Base-by-base conservation (phyloP, 1,284 basidiomycete genomes). In the Cryptococcus deneoformans region DNA sequence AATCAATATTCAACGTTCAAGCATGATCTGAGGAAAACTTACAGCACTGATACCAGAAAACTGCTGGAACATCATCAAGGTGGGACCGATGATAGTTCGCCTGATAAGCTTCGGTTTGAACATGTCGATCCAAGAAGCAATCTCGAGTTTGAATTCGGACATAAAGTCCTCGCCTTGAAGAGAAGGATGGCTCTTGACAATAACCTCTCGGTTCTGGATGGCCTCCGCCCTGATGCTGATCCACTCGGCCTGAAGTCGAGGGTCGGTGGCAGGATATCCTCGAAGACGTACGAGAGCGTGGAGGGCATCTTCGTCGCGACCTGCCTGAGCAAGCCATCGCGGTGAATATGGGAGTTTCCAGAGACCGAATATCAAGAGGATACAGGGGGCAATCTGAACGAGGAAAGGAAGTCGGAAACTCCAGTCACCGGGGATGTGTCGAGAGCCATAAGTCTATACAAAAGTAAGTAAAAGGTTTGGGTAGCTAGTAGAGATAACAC, bases 291-390 rank as follows among this genome's bases (percentile, higher is more conserved):
- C 58, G 24, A 77, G 69, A 11, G 65, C 55, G n/a, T 61, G 16
- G 38, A 73, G 64, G 2, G 57, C 47, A 43, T 75, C 72, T 43
- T 64, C 43, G 51, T 77, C 71, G 8, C 68, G 58, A 7, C 72
- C 72, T 3, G 39, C 43, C 35, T 82, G 80, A 1, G 85, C 78
- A 12, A 87, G 83, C 86, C 67, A 79, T 80, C 43, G 85, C 82
- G 66, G 86, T 71, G 73, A 85, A 84, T 50, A 84, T 78, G 54
- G 84, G 80, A 46, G 69, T n/a, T 59, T 48, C 52, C 58, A 66
- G 47, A 65, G 60, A 6, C 83, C 84, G 34, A 84, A 65, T 10
- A 52, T 44, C 2, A 60, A 48, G 48, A 60, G 14, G 12, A 60
- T 46, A 53, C 56, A 47, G n/a, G 73, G 73, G 8, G 62, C 48